Conservation (phyloP, 2,329 filamentous ascomycete species). For the Hyphodiscus sp. region DNA sequence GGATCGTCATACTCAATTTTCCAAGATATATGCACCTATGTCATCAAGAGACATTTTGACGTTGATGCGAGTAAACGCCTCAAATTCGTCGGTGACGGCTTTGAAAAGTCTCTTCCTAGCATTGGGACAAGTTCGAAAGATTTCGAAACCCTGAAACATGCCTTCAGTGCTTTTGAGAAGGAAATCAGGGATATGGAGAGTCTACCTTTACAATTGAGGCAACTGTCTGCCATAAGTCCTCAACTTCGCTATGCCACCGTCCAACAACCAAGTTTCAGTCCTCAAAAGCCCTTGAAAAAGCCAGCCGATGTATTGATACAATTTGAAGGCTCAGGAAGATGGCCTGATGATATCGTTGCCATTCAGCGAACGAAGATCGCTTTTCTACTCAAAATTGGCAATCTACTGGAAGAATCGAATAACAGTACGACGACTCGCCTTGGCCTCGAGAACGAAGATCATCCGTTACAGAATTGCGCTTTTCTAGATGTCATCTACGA, state of each 20-base stretch:
- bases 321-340: constrained; percentile 87
- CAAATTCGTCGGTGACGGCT: constrained; percentile 39
- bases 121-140: constrained; percentile 34
- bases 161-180: constrained; percentile 67
- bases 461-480: constrained; percentile 65
- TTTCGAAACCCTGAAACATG: constrained; percentile 64
- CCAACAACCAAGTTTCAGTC: constrained; percentile 41
- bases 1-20: constrained; percentile 57
- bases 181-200: constrained; percentile 72
- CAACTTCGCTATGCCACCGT: constrained; percentile 70
- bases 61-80: constrained; percentile 37
- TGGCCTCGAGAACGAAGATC: constrained; percentile 70
- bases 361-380: constrained; percentile 94
- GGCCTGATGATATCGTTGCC: constrained; percentile 85
- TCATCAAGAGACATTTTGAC: constrained; percentile 64
- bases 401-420: constrained; percentile 57
- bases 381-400: constrained; percentile 63
- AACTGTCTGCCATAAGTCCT: constrained; percentile 66
- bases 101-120: constrained; percentile 37
- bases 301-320: constrained; percentile 78
- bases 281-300: constrained; percentile 32
- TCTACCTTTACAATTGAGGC: constrained; percentile 80
- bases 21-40: constrained; percentile 71
- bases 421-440: constrained; percentile 59
- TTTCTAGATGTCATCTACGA: constrained; percentile 78